Percentiles rank a stretch among this genome's conserved stretches.
Evolutionary conservation across 768 basidiomycete genomes (phyloP).

Genomic region (Russula compacta): DNA sequence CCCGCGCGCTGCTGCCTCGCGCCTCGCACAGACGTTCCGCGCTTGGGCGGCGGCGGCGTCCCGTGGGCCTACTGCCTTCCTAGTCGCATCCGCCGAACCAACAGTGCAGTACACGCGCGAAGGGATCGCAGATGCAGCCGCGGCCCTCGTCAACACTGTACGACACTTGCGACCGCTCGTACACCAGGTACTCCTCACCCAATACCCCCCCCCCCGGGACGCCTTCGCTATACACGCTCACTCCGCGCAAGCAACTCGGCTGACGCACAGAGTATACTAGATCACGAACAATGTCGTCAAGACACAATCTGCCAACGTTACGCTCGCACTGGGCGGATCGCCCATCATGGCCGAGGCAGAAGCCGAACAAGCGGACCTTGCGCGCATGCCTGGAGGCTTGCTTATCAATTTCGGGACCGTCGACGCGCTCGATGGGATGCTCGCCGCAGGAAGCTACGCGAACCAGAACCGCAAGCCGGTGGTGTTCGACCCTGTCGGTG

Average conservation of each 20-base stretch:
- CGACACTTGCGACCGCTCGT: slow-evolving; percentile 55
- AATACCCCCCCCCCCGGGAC: not conserved
- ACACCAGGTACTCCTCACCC: slow-evolving; percentile 52
- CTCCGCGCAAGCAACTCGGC: not conserved
- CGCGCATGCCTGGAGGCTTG: slow-evolving; percentile 53
- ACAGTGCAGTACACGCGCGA: slow-evolving; percentile 24
- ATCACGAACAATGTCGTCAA: slow-evolving; percentile 87
- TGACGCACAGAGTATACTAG: slow-evolving; percentile 29
- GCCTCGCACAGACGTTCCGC: slow-evolving; percentile 35
- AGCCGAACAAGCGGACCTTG: slow-evolving; percentile 74
- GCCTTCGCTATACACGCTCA: not conserved
- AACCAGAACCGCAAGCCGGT: slow-evolving; percentile 66
- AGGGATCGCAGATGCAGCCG: slow-evolving; percentile 36
- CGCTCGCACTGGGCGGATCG: slow-evolving; percentile 78
- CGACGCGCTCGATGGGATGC: slow-evolving; percentile 61
- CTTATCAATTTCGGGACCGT: slow-evolving; percentile 87
- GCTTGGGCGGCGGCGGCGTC: slow-evolving; percentile 31
- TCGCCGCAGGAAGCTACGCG: slow-evolving; percentile 58
- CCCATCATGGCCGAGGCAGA: slow-evolving; percentile 91
- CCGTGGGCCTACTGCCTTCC: slow-evolving; percentile 19
- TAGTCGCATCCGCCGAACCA: slow-evolving; percentile 2
- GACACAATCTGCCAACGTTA: slow-evolving; percentile 85
- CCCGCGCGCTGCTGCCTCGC: slow-evolving; percentile 44
- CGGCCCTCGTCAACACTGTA: slow-evolving; percentile 42
- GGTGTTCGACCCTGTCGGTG: slow-evolving; percentile 87